Conservation (phyloP, 2,329 filamentous ascomycete genomes). For the Rutstroemia sp. region DNA sequence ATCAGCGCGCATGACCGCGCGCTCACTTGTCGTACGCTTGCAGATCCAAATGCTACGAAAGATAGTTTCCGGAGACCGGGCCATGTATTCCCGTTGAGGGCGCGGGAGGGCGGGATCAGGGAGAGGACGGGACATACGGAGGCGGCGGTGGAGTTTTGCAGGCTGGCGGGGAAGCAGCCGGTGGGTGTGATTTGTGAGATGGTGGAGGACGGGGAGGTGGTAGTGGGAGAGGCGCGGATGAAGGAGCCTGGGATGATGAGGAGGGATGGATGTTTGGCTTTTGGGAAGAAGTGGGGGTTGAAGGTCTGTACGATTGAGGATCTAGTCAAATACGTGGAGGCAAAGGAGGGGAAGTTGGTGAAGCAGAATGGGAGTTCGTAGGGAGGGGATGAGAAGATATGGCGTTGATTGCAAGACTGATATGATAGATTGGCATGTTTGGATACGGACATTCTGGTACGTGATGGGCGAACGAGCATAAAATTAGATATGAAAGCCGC, state of each 20-base stretch:
- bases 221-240: conserved; percentile 59
- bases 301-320: conserved; percentile 95
- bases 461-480: not conserved
- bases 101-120: conserved; percentile 71
- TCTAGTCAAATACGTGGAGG: conserved; percentile 56
- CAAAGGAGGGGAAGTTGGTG: conserved; percentile 26
- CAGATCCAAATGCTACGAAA: conserved; percentile 47
- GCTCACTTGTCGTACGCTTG: conserved; percentile 71
- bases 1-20: conserved; percentile 86
- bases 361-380: conserved; percentile 17
- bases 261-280: conserved; percentile 77
- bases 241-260: conserved; percentile 80
- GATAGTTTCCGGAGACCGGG: conserved; percentile 72
- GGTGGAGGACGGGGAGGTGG: conserved; percentile 74
- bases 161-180: conserved; percentile 67
- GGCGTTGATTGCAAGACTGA: not conserved
- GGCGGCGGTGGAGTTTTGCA: conserved; percentile 84
- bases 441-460: not conserved
- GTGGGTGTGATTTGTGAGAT: conserved; percentile 86
- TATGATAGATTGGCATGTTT: not conserved
- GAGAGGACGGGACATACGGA: conserved; percentile 84
- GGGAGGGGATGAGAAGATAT: not conserved
- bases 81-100: conserved; percentile 81
- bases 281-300: conserved; percentile 81
- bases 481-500: not conserved